Conservation (phyloP, 305 asterid genomes). For the Fraxinus floribunda region DNA sequence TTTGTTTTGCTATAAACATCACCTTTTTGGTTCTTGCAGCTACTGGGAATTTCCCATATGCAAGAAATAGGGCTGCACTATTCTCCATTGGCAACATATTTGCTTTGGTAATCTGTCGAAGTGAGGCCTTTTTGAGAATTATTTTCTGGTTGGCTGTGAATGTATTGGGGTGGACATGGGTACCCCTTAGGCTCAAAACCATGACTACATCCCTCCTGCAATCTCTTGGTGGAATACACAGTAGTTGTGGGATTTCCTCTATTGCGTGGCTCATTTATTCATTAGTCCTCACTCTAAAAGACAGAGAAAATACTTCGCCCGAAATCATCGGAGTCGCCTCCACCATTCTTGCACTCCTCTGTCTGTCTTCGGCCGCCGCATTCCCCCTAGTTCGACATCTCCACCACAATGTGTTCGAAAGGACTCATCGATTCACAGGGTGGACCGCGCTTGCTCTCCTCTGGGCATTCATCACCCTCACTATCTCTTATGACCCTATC, state of each 20-base stretch:
- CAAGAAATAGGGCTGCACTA: conserved; percentile 39
- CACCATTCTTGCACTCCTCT: conserved; percentile 48
- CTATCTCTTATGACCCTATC: conserved; percentile 42
- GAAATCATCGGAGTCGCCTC: conserved; percentile 45
- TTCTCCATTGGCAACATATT: conserved; percentile 62
- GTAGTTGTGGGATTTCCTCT: conserved; percentile 69
- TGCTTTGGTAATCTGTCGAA: conserved; percentile 54
- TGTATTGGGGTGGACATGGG: conserved; percentile 49
- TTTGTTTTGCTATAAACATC: conserved; percentile 46
- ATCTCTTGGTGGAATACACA: conserved; percentile 67
- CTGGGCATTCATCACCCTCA: conserved; percentile 52
- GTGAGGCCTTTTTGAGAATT: conserved; percentile 56
- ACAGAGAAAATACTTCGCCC: conserved; percentile 39
- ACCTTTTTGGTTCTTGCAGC: conserved; percentile 47
- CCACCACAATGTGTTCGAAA: conserved; percentile 65
- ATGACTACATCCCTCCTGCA: conserved; percentile 49
- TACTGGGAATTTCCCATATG: conserved; percentile 44
- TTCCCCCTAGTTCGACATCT: conserved; percentile 70
- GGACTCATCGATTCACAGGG: conserved; percentile 61
- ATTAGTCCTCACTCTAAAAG: conserved; percentile 39
- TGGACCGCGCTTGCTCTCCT: conserved; percentile 53
- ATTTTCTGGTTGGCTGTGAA: conserved; percentile 62
- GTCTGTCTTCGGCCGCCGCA: conserved; percentile 49
- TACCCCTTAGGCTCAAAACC: conserved; percentile 52
- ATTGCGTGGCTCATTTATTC: conserved; percentile 61